A percentile compares a stretch with the other conserved stretches of the same genome.
These are phyloP conservation scores for Bisporella sp. DNA, from an alignment of 2,329 filamentous ascomycete genomes.

Conservation along the genomic window DNA sequence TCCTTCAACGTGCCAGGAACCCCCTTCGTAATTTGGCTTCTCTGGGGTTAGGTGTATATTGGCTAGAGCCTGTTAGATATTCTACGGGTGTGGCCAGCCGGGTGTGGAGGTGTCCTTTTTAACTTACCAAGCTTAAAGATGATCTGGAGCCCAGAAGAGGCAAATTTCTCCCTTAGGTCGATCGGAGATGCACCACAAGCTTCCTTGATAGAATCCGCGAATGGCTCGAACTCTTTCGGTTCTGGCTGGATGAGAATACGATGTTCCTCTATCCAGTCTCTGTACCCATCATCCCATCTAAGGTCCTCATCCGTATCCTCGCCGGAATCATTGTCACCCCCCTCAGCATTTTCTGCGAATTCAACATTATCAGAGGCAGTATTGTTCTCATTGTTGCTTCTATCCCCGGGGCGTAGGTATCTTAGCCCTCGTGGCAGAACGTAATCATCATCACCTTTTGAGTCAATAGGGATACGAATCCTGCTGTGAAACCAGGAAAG, in stretches of 20 bases:
- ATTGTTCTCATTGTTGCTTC: no score
- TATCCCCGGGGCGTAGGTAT: not conserved
- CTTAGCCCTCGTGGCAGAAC: not conserved
- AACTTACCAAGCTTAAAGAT: slow-evolving; percentile 47
- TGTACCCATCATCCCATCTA: not conserved
- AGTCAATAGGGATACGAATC: not conserved
- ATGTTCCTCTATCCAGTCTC: not conserved
- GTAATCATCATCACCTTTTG: not conserved
- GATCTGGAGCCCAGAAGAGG: slow-evolving; percentile 43
- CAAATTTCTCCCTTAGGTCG: not conserved
- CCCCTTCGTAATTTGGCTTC: slow-evolving; percentile 40
- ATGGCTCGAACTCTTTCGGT: not conserved
- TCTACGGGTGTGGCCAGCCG: not conserved
- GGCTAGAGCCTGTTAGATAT: slow-evolving; percentile 21
- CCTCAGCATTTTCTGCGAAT: not conserved
- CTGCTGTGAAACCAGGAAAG: not conserved
- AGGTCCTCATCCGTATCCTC: not conserved
- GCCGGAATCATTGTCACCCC: not conserved
- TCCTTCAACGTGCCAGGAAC: slow-evolving; percentile 39
- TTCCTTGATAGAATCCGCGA: not conserved
- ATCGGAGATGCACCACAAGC: not conserved
- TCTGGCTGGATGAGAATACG: not conserved
- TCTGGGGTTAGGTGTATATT: slow-evolving; percentile 35
- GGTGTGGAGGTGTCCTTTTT: not conserved
- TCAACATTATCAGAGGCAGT: no score